Evolutionary conservation across 2,329 filamentous ascomycete species (phyloP).

Genomic region (Thermothelomyces thermophilus): DNA sequence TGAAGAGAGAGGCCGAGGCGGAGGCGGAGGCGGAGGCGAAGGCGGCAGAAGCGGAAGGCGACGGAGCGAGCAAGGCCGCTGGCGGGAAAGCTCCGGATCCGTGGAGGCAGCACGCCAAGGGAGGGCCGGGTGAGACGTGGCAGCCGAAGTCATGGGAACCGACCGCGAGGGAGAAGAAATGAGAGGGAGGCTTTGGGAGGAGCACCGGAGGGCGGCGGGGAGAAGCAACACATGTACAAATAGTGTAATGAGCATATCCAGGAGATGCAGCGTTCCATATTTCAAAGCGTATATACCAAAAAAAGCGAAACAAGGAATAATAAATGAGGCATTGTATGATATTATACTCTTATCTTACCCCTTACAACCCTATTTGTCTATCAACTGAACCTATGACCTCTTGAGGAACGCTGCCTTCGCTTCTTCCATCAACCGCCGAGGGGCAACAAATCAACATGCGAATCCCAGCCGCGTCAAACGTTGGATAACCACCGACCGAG

Average conservation of each 20-base stretch:
- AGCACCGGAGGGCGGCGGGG: no score
- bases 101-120: conserved; percentile 46
- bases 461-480: no score
- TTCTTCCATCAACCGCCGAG: no score
- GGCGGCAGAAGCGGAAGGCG: background rate
- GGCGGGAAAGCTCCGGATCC: conserved; percentile 37
- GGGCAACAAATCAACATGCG: no score
- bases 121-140: conserved; percentile 58
- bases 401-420: no score
- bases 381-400: no score
- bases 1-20: conserved; percentile 15
- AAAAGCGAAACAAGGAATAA: no score
- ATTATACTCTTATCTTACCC: no score
- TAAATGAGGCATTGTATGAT: no score
- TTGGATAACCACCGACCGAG: background rate
- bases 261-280: background rate
- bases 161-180: conserved; percentile 26
- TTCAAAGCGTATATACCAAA: no score
- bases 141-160: conserved; percentile 56
- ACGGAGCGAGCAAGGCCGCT: background rate
- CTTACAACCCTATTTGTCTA: no score
- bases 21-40: background rate
- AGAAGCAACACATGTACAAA: background rate
- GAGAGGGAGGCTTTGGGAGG: background rate
- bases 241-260: background rate